These are phyloP conservation scores for Lavandula angustifolia DNA, from an alignment of 257 asterid species.

Conservation along the genomic window DNA sequence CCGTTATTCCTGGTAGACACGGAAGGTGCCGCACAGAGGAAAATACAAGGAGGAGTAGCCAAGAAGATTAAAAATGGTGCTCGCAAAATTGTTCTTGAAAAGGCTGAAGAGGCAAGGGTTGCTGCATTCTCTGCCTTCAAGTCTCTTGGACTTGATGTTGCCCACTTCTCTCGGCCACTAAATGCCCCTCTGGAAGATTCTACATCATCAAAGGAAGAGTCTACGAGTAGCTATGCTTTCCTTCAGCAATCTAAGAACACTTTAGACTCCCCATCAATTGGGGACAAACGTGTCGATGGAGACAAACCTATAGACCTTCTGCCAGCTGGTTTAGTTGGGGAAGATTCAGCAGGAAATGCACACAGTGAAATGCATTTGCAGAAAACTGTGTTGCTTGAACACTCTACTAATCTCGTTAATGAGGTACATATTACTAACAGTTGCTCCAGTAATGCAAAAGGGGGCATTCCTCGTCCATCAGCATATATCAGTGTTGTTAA, in stretches of 20 bases:
- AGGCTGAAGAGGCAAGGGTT: slow-evolving; percentile 97
- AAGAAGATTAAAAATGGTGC: slow-evolving; percentile 96
- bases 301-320: slow-evolving; percentile 39
- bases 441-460: slow-evolving; percentile 34
- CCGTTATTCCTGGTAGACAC: slow-evolving; percentile 27
- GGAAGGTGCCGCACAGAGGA: slow-evolving; percentile 63
- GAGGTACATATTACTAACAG: slow-evolving; percentile 36
- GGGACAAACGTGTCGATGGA: slow-evolving; percentile 38
- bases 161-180: slow-evolving; percentile 60
- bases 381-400: slow-evolving; percentile 39
- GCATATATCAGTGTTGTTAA: slow-evolving; percentile 32
- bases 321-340: slow-evolving; percentile 33
- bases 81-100: slow-evolving; percentile 85
- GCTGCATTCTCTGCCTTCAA: slow-evolving; percentile 94
- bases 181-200: slow-evolving; percentile 47
- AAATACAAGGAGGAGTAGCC: slow-evolving; percentile 79
- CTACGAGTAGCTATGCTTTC: slow-evolving; percentile 57
- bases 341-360: slow-evolving; percentile 33
- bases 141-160: slow-evolving; percentile 81
- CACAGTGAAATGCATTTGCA: slow-evolving; percentile 34
- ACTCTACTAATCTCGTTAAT: slow-evolving; percentile 39
- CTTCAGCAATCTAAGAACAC: slow-evolving; percentile 40
- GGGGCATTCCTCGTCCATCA: slow-evolving; percentile 36
- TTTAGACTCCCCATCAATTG: slow-evolving; percentile 30
- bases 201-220: slow-evolving; percentile 64